Evolutionary conservation across 257 asterid genomes (phyloP).

Genomic region (Perilla frutescens): DNA sequence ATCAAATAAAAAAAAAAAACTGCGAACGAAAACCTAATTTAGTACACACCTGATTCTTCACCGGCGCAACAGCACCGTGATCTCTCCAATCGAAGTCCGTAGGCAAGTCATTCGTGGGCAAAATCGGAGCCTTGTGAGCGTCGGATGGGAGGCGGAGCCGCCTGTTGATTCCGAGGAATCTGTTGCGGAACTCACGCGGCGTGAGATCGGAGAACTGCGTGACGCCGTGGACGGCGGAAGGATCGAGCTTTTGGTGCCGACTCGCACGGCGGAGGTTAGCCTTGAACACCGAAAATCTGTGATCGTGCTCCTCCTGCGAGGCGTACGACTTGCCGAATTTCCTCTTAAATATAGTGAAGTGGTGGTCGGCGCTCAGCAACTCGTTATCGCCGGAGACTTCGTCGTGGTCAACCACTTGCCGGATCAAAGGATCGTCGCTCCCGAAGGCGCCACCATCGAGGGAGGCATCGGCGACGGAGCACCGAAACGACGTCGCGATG

Average conservation of each 20-base stretch:
- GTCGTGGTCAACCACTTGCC: slow-evolving; percentile 69
- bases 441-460: slow-evolving; percentile 27
- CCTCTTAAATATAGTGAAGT: slow-evolving; percentile 65
- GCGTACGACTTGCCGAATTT: slow-evolving; percentile 66
- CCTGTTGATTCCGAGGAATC: slow-evolving; percentile 70
- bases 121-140: slow-evolving; percentile 78
- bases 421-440: slow-evolving; percentile 59
- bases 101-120: slow-evolving; percentile 81
- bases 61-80: slow-evolving; percentile 78
- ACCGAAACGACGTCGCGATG: slow-evolving; percentile 42
- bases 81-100: slow-evolving; percentile 86
- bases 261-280: slow-evolving; percentile 79
- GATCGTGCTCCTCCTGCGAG: slow-evolving; percentile 71
- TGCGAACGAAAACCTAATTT: slow-evolving; percentile 20
- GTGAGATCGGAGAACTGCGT: slow-evolving; percentile 90
- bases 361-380: slow-evolving; percentile 60
- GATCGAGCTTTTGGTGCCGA: slow-evolving; percentile 82
- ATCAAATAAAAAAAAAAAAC: not conserved
- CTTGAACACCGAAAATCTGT: slow-evolving; percentile 70
- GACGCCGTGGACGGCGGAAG: slow-evolving; percentile 87
- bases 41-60: slow-evolving; percentile 74
- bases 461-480: slow-evolving; percentile 37
- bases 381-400: slow-evolving; percentile 41
- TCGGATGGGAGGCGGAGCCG: slow-evolving; percentile 64
- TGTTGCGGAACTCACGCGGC: slow-evolving; percentile 63